phyloP scores from a whole-genome alignment of 306 rosid species.

The Echinosophora koreensis region DNA sequence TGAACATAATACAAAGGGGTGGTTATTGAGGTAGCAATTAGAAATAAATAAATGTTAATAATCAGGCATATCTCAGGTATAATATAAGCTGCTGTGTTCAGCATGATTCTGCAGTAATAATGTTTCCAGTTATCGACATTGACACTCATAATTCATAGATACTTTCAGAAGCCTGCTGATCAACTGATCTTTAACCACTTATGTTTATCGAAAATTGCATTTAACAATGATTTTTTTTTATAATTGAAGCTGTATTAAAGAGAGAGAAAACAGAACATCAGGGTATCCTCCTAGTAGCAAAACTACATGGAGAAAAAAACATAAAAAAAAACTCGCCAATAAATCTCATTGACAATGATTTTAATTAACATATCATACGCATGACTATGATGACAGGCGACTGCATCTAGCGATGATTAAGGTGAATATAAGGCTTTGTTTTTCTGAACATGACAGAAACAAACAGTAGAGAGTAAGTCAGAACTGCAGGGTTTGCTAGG shows the following conservation, averaged over 20 bases:
- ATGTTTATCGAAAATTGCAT: neutral
- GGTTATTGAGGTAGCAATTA: conserved; percentile 25
- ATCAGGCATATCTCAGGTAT: conserved; percentile 27
- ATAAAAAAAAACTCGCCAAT: neutral
- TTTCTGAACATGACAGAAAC: neutral
- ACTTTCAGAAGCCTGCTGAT: conserved; percentile 25
- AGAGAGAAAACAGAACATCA: neutral
- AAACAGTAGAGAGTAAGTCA: neutral
- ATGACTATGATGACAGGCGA: neutral
- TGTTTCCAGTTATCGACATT: conserved; percentile 18
- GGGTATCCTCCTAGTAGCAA: neutral
- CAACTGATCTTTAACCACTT: conserved; percentile 19
- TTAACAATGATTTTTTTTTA: neutral
- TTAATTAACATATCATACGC: conserved; percentile 6
- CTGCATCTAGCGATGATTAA: conserved; percentile 2
- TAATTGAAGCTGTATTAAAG: neutral
- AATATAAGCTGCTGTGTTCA: conserved; percentile 30
- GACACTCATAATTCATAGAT: conserved; percentile 5
- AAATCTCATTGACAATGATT: neutral
- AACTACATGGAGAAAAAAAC: neutral
- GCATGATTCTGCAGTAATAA: conserved; percentile 19
- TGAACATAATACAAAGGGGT: conserved; percentile 16
- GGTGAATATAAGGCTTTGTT: neutral
- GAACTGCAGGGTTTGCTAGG: neutral
- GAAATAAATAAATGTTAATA: conserved; percentile 28